A percentile compares a stretch with the other conserved stretches of the same genome.
These are phyloP conservation scores for Rubus parviflorus DNA, from an alignment of 306 rosid species.

Conservation along the genomic window DNA sequence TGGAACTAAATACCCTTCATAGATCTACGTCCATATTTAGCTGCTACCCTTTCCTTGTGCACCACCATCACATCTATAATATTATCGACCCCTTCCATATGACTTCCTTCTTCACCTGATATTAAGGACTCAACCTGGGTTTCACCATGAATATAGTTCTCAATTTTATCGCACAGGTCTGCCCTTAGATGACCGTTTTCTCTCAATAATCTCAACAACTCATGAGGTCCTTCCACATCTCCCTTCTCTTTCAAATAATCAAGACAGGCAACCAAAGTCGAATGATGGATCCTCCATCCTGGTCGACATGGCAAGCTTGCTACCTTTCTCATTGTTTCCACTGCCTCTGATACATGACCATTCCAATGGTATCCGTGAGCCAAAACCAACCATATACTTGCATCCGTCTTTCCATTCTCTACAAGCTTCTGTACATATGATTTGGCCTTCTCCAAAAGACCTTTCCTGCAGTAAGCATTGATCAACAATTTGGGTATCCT, in stretches of 20 bases:
- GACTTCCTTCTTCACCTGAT: not conserved
- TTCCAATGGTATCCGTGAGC: not conserved
- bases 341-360: conserved; percentile 35
- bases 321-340: conserved; percentile 50
- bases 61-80: not conserved
- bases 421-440: conserved; percentile 40
- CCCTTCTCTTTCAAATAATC: conserved; percentile 57
- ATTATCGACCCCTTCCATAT: not conserved
- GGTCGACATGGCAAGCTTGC: conserved; percentile 26
- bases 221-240: conserved; percentile 45
- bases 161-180: conserved; percentile 34
- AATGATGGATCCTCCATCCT: conserved; percentile 31
- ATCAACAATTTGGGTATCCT: conserved; percentile 52
- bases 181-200: conserved; percentile 25
- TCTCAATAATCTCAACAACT: conserved; percentile 37
- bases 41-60: not conserved
- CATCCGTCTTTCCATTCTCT: conserved; percentile 43
- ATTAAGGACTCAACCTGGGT: not conserved
- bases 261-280: conserved; percentile 43
- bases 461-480: conserved; percentile 49
- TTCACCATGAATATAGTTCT: conserved; percentile 29
- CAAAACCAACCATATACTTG: conserved; percentile 30
- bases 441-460: conserved; percentile 55
- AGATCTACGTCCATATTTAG: not conserved
- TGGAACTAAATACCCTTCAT: not conserved